phyloP scores from a whole-genome alignment of 2,329 filamentous ascomycete genomes.

The Aureobasidium sp. region DNA sequence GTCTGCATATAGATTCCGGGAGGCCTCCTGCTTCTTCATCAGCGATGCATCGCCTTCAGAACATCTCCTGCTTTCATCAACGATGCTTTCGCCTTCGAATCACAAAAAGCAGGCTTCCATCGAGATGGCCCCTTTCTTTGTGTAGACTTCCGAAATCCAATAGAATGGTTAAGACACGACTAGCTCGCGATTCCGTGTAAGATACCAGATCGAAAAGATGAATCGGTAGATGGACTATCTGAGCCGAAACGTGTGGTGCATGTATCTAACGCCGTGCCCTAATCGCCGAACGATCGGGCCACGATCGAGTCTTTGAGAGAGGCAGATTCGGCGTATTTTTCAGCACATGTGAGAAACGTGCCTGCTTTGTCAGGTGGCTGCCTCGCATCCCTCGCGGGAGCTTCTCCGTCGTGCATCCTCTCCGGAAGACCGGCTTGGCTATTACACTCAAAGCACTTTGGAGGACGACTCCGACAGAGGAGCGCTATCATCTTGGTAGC shows the following conservation, averaged over 20 bases:
- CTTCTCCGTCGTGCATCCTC: not conserved
- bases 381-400: not conserved
- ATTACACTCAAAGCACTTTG: not conserved
- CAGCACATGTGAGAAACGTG: not conserved
- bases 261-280: not conserved
- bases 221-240: conserved; percentile 3
- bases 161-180: not conserved
- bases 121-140: not conserved
- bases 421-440: not conserved
- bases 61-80: not conserved
- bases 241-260: conserved; percentile 1
- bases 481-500: not conserved
- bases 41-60: not conserved
- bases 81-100: not conserved
- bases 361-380: not conserved
- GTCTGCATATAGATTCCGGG: not conserved
- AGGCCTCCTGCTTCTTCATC: not conserved
- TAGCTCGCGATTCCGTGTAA: not conserved
- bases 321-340: not conserved
- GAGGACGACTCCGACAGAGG: not conserved
- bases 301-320: not conserved
- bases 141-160: not conserved
- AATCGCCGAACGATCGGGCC: not conserved
- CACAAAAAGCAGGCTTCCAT: not conserved
- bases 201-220: not conserved